Evolutionary conservation across 2,329 filamentous ascomycete species (phyloP).

Genomic region (Fusarium tanahbumbuense): DNA sequence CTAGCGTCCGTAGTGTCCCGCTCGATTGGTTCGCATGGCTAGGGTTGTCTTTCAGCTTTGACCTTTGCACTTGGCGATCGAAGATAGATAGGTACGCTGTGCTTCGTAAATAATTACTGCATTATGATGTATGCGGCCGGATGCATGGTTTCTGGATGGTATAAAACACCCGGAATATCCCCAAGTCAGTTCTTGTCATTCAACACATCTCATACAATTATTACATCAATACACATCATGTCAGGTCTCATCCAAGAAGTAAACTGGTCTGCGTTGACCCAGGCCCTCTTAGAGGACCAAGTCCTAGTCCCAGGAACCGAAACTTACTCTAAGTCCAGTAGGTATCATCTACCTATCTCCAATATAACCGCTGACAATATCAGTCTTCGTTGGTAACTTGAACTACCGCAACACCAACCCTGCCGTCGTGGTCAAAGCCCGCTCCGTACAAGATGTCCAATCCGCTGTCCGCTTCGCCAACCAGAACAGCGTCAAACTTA

Average conservation of each 20-base stretch:
- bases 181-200: accelerated
- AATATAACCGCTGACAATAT: background rate
- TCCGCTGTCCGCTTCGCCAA: background rate
- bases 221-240: background rate
- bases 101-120: background rate
- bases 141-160: background rate
- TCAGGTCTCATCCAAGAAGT: background rate
- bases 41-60: background rate
- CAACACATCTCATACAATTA: background rate
- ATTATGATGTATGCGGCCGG: background rate
- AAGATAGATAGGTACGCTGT: too few species aligned
- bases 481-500: background rate
- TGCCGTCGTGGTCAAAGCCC: background rate
- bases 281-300: background rate
- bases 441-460: background rate
- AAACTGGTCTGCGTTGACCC: background rate
- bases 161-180: background rate
- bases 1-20: background rate
- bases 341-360: accelerated
- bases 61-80: background rate
- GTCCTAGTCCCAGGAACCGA: background rate
- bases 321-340: background rate
- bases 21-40: background rate
- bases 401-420: background rate
- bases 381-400: background rate